Evolutionary conservation across 2,329 filamentous ascomycete genomes (phyloP), one percentile per base, ranked within the genome.

Genomic region (Colletotrichum shisoi): DNA sequence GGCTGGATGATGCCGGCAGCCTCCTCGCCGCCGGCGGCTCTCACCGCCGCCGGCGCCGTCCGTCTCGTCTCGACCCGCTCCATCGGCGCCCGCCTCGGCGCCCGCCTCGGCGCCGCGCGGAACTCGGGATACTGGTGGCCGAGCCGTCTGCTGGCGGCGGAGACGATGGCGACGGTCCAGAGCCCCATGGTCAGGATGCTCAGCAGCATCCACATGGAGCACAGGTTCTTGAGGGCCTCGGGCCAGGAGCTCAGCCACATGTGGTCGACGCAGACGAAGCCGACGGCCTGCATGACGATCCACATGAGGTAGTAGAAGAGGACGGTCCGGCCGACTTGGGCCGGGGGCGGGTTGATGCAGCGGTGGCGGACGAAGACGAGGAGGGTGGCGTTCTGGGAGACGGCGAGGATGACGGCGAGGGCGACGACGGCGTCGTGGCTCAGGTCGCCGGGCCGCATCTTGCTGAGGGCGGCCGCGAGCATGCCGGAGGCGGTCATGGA

Each of bases 171-270:
- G 17, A 31, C 40, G 1, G 40, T 42, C 52, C 53, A 67, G 0
- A 58, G n/a, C 6, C 37, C 27, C 3, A 67, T 13, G 6, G 53
- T 52, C 17, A 31, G 7, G 3, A 52, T 3, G 11, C 53, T 63
- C 13, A 63, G 13, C 9, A 63, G 8, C 64, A 53, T 52, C 60
- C 60, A 63, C 6, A 31, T 21, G 11, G 53, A 39, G 34, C 31
- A 39, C 7, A 17, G 19, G 46, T 7, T 48, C n/a, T 57, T 57
- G 40, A 37, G 13, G 31, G 4, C 6, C 17, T 40, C 39, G 11
- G 63, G 54, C 60, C 59, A 58, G 5, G 40, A 13, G 11, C 21
- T 9, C 11, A 34, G 8, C 52, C 53, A 63, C 3, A 39, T 19
- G 17, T 13, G 4, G 17, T 42, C 21, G 19, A 58, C 34, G 31